phyloP scores from a whole-genome alignment of 169 alveolate genomes.

The Plasmodium cynomolgi region DNA sequence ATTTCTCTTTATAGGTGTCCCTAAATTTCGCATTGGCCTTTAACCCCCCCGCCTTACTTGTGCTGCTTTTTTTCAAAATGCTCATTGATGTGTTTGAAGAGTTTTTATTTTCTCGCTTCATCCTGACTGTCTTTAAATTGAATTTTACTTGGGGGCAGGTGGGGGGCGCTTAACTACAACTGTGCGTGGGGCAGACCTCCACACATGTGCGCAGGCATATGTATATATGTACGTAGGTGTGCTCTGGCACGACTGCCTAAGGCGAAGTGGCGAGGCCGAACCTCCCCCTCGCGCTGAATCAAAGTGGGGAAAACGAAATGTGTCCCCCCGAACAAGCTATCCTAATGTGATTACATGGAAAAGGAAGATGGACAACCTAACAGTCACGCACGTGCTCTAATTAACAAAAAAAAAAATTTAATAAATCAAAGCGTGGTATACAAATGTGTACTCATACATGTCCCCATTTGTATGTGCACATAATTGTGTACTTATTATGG shows the following conservation, averaged over 20 bases:
- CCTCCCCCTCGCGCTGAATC: background rate
- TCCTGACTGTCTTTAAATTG: background rate
- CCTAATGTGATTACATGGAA: background rate
- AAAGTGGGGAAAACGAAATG: background rate
- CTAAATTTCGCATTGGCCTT: background rate
- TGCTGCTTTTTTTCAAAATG: conserved; percentile 26
- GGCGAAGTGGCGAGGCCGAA: background rate
- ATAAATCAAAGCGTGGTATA: background rate
- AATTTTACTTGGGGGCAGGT: background rate
- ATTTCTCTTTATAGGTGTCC: conserved; percentile 11
- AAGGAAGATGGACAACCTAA: background rate
- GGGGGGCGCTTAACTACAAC: background rate
- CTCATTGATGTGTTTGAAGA: conserved; percentile 6
- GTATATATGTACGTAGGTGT: background rate
- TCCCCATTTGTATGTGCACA: background rate
- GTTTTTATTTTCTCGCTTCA: conserved; percentile 16
- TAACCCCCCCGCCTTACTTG: background rate
- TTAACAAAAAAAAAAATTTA: background rate
- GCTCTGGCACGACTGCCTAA: background rate
- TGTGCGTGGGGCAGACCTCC: background rate
- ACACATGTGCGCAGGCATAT: background rate
- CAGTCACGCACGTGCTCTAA: background rate
- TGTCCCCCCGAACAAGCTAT: background rate
- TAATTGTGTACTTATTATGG: background rate
- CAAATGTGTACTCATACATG: background rate